Base-by-base conservation (phyloP, 192 early-diverging fungal species). In the Backusella psychrophila region DNA sequence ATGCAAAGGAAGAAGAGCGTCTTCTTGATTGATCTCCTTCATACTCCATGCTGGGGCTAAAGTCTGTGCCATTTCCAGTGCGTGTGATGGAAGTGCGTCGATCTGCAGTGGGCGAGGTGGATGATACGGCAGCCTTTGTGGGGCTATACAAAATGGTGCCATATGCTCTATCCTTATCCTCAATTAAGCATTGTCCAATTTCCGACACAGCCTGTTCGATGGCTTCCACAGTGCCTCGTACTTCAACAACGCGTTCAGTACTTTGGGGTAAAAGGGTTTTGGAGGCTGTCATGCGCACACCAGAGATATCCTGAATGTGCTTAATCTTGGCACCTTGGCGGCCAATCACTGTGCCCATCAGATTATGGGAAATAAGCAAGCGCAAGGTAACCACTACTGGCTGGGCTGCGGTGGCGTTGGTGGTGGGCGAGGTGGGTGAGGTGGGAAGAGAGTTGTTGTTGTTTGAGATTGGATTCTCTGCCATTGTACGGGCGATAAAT, bases 341-440 rank as follows among this genome's bases (percentile, higher is more conserved):
- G 38, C 97, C 97, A 83, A 99, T 97, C 75, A 99, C 88, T 59
- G 91, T 92, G 31, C 94, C 94, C 91, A 99, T 96, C 46, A 94
- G 83, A 74, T 90, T 88, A 83, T 96, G 92, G 31, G 96, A 94
- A 75, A 99, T 94, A 77, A 99, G 87, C 23, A 99, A 81, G 36
- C 95, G 93, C 68, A 98, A 85, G 7, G 92, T 87, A 31, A 63
- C 67, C 12, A 91, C 89, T 33, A 77, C 81, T 69, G 76, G 85
- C 26, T 77, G 83, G 69, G 75, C 82, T 75, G 77, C 85, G 31
- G 75, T 85, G 71, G 78, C 72, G 56, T 84, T 71, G 69, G 83
- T 83, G 63, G 83, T 86, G 72, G 87, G 83, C 70, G 88, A 85
- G 56, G 86, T 73, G 29, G 85, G 81, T 46, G 86, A 86, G 69